phyloP scores from a whole-genome alignment of 257 asterid species.

The Ilex asprella region DNA sequence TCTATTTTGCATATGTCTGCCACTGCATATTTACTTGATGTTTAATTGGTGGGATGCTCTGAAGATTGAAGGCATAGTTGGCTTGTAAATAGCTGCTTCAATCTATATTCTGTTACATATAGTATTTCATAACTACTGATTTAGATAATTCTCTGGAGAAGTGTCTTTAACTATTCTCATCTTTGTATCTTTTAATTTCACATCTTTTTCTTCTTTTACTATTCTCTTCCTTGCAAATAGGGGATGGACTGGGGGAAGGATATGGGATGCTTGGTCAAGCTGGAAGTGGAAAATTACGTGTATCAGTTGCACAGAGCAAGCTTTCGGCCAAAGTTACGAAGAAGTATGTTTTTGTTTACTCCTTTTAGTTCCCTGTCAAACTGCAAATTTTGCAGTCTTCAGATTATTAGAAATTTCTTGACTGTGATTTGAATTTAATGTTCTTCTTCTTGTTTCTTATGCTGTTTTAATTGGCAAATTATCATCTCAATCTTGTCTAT shows the following conservation, averaged over 20 bases:
- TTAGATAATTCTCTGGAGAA: not conserved
- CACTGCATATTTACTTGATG: not conserved
- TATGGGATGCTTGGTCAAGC: conserved; percentile 99
- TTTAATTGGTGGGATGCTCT: too few relatives aligned
- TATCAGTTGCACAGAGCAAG: conserved; percentile 69
- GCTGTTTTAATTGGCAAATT: not conserved
- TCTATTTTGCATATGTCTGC: not conserved
- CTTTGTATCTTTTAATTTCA: not conserved
- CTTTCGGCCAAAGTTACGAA: conserved; percentile 89
- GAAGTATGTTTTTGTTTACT: conserved; percentile 37
- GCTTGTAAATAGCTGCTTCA: too few relatives aligned
- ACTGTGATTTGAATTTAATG: not conserved
- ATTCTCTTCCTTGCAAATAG: conserved; percentile 31
- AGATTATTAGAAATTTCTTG: not conserved
- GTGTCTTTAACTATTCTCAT: not conserved
- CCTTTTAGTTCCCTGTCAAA: not conserved
- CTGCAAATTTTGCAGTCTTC: not conserved
- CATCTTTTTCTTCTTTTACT: conserved; percentile 3
- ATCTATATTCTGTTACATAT: too few relatives aligned
- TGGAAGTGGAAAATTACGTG: conserved; percentile 93
- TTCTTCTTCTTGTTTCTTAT: conserved; percentile 2
- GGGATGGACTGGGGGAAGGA: conserved; percentile 99
- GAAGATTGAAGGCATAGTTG: too few relatives aligned
- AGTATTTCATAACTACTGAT: too few relatives aligned
- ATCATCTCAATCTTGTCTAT: not conserved